A percentile compares a stretch with the other conserved stretches of the same genome.
Conservation (phyloP, 495 filamentous ascomycete species). For the Umbilicaria muhlenbergii region DNA sequence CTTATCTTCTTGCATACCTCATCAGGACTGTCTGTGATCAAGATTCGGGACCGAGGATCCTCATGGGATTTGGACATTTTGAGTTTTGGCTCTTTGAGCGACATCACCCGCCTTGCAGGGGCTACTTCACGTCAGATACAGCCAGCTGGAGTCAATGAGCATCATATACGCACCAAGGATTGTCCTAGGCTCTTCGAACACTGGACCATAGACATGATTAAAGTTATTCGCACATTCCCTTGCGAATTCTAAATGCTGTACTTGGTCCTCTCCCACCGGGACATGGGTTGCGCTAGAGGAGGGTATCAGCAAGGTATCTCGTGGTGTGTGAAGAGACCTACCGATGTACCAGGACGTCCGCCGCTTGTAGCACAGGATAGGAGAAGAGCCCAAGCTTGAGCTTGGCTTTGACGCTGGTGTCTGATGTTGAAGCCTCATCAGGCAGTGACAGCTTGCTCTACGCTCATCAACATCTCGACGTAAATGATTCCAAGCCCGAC, state of each 20-base stretch:
- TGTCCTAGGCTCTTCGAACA: slow-evolving; percentile 56
- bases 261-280: slow-evolving; percentile 86
- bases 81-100: slow-evolving; percentile 49
- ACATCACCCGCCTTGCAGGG: slow-evolving; percentile 76
- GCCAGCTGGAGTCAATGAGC: neutral
- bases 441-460: slow-evolving; percentile 56
- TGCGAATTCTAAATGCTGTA: slow-evolving; percentile 85
- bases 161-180: slow-evolving; percentile 48
- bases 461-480: neutral
- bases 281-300: slow-evolving; percentile 66
- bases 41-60: slow-evolving; percentile 55
- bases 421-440: slow-evolving; percentile 35
- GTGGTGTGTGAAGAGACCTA: slow-evolving; percentile 15
- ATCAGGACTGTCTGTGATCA: slow-evolving; percentile 53
- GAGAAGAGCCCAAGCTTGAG: slow-evolving; percentile 88
- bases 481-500: slow-evolving; percentile 5
- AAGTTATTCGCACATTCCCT: slow-evolving; percentile 72
- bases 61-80: slow-evolving; percentile 92
- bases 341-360: slow-evolving; percentile 82
- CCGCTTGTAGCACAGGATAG: slow-evolving; percentile 90
- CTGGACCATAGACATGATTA: slow-evolving; percentile 50
- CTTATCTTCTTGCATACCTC: slow-evolving; percentile 52
- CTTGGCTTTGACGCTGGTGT: slow-evolving; percentile 34
- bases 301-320: slow-evolving; percentile 10
- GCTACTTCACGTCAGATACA: slow-evolving; percentile 24